These are phyloP conservation scores for Nothomitra cinnamomea DNA, from an alignment of 2,329 filamentous ascomycete species.

Conservation along the genomic window DNA sequence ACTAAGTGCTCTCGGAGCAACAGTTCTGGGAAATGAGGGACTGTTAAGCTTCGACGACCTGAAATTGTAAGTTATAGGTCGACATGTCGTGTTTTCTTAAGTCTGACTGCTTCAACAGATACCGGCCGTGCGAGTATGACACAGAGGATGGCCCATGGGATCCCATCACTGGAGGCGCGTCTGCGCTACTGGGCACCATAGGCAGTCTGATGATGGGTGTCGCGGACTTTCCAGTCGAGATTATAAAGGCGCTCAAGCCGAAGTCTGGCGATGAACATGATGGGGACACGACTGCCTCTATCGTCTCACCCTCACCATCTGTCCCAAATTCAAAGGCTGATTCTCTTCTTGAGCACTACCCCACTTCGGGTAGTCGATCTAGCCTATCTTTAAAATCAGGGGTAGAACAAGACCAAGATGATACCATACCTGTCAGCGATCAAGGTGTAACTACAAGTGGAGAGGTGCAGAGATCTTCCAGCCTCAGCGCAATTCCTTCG, in stretches of 20 bases:
- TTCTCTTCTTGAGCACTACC: background rate
- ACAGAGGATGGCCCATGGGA: conserved; percentile 66
- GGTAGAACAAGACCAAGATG: background rate
- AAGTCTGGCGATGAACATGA: conserved; percentile 13
- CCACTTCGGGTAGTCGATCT: background rate
- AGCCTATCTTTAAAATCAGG: background rate
- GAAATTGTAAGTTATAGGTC: conserved; percentile 40
- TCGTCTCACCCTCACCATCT: background rate
- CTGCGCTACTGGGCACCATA: conserved; percentile 67
- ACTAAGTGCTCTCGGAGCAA: conserved; percentile 56
- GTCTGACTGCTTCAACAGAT: conserved; percentile 20
- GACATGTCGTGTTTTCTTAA: background rate
- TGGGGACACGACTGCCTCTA: conserved; percentile 1
- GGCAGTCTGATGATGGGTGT: conserved; percentile 67
- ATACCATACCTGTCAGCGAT: background rate
- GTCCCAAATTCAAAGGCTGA: background rate
- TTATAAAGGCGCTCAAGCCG: conserved; percentile 17
- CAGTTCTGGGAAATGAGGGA: conserved; percentile 46
- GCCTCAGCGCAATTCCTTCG: background rate
- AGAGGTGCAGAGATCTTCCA: background rate
- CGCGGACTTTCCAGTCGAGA: conserved; percentile 48
- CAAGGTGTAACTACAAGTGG: background rate
- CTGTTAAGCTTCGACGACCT: conserved; percentile 52
- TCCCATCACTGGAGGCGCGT: conserved; percentile 59
- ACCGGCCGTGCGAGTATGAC: conserved; percentile 48